phyloP scores from a whole-genome alignment of 352 stramenopile species.

The Paralagenidium karlingii region DNA sequence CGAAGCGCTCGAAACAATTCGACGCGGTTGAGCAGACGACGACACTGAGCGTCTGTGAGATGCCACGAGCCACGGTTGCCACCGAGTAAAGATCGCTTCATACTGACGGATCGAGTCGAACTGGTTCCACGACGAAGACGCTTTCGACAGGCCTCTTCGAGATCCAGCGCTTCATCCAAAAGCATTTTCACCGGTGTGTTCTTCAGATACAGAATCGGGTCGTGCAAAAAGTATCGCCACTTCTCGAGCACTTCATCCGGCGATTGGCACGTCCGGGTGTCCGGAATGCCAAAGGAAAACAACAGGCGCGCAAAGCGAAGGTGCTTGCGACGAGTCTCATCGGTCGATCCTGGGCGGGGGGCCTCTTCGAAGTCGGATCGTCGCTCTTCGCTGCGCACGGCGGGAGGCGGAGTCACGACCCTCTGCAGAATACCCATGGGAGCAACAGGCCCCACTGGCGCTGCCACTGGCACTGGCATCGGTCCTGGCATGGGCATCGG shows the following conservation, averaged over 20 bases:
- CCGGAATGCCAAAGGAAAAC: conserved; percentile 64
- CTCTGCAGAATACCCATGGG: too few relatives aligned
- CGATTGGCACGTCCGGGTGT: conserved; percentile 41
- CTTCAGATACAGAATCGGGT: conserved; percentile 24
- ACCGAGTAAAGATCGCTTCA: conserved; percentile 45
- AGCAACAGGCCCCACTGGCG: too few relatives aligned
- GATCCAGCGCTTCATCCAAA: conserved; percentile 30
- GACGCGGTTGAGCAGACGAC: conserved; percentile 59
- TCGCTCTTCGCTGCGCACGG: too few relatives aligned
- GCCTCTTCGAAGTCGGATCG: too few relatives aligned
- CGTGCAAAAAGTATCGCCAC: conserved; percentile 68
- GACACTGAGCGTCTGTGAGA: conserved; percentile 37
- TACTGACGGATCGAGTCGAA: conserved; percentile 2
- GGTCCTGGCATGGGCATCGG: neutral
- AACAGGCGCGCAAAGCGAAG: conserved; percentile 70
- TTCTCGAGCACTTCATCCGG: conserved; percentile 41
- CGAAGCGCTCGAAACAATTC: conserved; percentile 70
- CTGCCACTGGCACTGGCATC: neutral
- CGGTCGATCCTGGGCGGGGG: conserved; percentile 5
- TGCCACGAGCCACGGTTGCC: conserved; percentile 47
- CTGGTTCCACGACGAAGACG: neutral
- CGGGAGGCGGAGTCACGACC: too few relatives aligned
- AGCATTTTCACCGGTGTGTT: conserved; percentile 30
- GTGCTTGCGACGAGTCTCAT: conserved; percentile 19
- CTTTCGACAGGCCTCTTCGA: conserved; percentile 37